These are phyloP conservation scores for Eucommia ulmoides DNA, from an alignment of 257 asterid species.

Conservation along the genomic window DNA sequence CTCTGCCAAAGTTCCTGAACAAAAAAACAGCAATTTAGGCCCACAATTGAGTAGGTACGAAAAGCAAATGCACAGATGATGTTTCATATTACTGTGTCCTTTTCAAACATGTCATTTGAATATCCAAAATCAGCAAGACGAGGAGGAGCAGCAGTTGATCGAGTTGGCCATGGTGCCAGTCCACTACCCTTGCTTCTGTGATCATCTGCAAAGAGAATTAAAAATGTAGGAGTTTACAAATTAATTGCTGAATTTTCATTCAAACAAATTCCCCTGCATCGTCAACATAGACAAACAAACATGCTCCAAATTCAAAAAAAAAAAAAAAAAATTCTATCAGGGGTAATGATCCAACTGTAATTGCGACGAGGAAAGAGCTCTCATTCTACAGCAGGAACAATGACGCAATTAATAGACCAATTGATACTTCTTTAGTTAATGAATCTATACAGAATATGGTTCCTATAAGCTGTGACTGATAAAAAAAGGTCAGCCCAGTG, in stretches of 20 bases:
- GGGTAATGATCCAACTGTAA: too few relatives aligned
- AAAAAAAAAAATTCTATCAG: too few relatives aligned
- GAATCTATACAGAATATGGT: not conserved
- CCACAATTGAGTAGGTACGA: conserved; percentile 6
- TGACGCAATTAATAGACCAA: not conserved
- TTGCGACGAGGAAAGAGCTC: not conserved
- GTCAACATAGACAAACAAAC: too few relatives aligned
- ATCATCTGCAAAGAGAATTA: conserved; percentile 43
- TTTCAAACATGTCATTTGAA: conserved; percentile 74
- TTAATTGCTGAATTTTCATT: too few relatives aligned
- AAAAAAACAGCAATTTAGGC: conserved; percentile 7
- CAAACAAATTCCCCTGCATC: too few relatives aligned
- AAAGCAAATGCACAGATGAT: not conserved
- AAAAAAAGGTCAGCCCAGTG: not conserved
- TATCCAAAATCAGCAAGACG: conserved; percentile 96
- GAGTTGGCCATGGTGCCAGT: conserved; percentile 94
- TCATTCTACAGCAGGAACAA: not conserved
- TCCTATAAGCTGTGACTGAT: too few relatives aligned
- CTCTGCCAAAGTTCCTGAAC: conserved; percentile 67
- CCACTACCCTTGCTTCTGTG: conserved; percentile 75
- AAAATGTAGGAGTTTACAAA: conserved; percentile 6
- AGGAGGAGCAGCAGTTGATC: conserved; percentile 81
- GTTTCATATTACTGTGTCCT: conserved; percentile 53
- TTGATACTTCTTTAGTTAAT: not conserved
- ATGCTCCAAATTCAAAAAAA: too few relatives aligned